Evolutionary conservation across 2,329 filamentous ascomycete species (phyloP).

Genomic region (Talaromyces funiculosus): DNA sequence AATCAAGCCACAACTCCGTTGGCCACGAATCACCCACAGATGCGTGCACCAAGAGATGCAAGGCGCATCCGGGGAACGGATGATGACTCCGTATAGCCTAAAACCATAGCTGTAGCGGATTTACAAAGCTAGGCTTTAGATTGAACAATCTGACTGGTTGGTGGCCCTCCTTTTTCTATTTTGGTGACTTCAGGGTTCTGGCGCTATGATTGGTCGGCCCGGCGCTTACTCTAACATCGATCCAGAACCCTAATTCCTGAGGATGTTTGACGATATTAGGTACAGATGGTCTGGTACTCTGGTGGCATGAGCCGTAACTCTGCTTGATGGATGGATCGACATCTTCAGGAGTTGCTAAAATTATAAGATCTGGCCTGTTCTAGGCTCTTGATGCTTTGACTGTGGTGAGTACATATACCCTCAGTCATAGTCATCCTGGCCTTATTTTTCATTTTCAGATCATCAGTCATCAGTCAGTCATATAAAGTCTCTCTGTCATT

Average conservation of each 20-base stretch:
- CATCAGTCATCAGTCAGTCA: constrained; percentile 3
- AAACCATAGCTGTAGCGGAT: background rate
- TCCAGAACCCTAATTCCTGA: background rate
- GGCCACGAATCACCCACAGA: background rate
- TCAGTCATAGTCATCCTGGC: background rate
- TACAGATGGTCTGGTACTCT: background rate
- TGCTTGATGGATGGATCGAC: background rate
- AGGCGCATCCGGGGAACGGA: background rate
- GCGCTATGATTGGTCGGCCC: constrained; percentile 12
- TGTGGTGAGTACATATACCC: constrained; percentile 4
- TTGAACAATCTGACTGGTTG: background rate
- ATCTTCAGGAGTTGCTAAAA: background rate
- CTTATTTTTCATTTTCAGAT: constrained; percentile 5
- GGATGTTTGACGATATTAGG: background rate
- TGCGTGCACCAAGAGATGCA: background rate
- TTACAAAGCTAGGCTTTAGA: background rate
- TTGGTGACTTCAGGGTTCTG: constrained; percentile 8
- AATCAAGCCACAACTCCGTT: background rate
- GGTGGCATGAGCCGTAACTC: background rate
- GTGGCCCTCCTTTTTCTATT: constrained; percentile 2
- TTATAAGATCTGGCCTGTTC: constrained; percentile 2
- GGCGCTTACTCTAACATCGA: constrained; percentile 11
- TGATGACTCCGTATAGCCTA: background rate
- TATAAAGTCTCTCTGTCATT: constrained; percentile 3
- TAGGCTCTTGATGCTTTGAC: constrained; percentile 2